Percentiles rank a stretch among this genome's conserved stretches.
phyloP scores from a whole-genome alignment of 2,329 filamentous ascomycete species.

The Ophiocordyceps camponoti-floridani region DNA sequence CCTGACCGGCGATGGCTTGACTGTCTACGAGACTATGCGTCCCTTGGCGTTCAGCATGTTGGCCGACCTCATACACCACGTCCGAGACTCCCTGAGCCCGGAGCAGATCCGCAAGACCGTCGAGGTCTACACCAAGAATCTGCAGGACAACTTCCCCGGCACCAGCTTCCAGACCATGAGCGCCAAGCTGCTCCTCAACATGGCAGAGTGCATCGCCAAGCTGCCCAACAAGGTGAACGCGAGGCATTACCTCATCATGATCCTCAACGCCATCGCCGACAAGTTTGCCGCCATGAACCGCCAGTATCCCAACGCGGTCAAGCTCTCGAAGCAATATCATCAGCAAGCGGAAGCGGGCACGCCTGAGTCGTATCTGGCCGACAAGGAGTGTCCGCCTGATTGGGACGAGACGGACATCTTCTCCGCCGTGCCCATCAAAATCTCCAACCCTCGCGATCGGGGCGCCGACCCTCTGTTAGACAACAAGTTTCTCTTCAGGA shows the following conservation, averaged over 20 bases:
- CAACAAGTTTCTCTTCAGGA: constrained; percentile 97
- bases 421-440: constrained; percentile 88
- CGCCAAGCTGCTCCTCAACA: constrained; percentile 86
- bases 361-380: constrained; percentile 67
- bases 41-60: constrained; percentile 97
- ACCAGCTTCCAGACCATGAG: constrained; percentile 99
- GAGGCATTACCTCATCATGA: constrained; percentile 89
- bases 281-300: constrained; percentile 98
- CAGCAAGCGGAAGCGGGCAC: constrained; percentile 45
- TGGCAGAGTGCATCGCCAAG: constrained; percentile 95
- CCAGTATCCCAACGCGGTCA: constrained; percentile 87
- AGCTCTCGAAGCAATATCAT: constrained; percentile 63
- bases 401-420: constrained; percentile 99
- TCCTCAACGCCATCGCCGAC: constrained; percentile 91
- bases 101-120: constrained; percentile 92
- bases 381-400: constrained; percentile 64
- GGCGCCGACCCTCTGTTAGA: constrained; percentile 82
- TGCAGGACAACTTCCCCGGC: constrained; percentile 89
- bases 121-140: constrained; percentile 89
- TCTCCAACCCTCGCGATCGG: constrained; percentile 74
- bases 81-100: constrained; percentile 71
- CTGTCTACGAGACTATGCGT: constrained; percentile 90
- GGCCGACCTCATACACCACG: constrained; percentile 92
- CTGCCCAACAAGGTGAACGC: constrained; percentile 87
- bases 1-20: constrained; percentile 85